Evolutionary conservation across 2,329 filamentous ascomycete species (phyloP).

Genomic region (Botrytis paeoniae): DNA sequence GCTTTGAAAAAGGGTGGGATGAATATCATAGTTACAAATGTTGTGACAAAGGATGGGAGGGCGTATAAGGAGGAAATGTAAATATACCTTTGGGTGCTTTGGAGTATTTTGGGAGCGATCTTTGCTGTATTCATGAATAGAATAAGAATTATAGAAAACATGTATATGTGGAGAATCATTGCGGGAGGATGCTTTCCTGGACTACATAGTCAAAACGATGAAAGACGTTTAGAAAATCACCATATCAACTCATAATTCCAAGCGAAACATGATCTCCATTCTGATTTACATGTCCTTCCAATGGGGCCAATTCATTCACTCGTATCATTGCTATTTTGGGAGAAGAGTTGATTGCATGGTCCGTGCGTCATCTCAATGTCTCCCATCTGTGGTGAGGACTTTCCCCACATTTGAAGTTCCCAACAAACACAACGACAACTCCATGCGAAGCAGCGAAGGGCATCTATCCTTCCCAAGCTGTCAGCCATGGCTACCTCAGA

Average conservation of each 20-base stretch:
- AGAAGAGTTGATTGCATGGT: neutral
- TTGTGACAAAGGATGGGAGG: slow-evolving; percentile 14
- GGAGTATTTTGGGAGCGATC: neutral
- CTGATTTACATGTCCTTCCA: neutral
- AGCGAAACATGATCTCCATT: neutral
- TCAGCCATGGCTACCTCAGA: neutral
- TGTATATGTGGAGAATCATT: neutral
- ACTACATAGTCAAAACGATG: neutral
- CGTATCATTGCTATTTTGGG: neutral
- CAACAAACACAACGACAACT: neutral
- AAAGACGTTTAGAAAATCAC: neutral
- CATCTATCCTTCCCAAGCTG: neutral
- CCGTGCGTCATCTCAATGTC: neutral
- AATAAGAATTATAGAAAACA: neutral
- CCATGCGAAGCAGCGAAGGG: neutral
- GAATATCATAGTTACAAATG: slow-evolving; percentile 8
- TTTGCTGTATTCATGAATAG: neutral
- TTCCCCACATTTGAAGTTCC: neutral
- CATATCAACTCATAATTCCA: neutral
- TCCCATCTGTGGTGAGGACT: neutral
- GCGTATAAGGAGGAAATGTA: neutral
- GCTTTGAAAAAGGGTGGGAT: neutral
- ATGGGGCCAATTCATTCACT: neutral
- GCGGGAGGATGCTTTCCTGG: too few species aligned
- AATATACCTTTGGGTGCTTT: neutral